phyloP scores from a whole-genome alignment of 2,329 filamentous ascomycete species.

The Alternaria arborescens region DNA sequence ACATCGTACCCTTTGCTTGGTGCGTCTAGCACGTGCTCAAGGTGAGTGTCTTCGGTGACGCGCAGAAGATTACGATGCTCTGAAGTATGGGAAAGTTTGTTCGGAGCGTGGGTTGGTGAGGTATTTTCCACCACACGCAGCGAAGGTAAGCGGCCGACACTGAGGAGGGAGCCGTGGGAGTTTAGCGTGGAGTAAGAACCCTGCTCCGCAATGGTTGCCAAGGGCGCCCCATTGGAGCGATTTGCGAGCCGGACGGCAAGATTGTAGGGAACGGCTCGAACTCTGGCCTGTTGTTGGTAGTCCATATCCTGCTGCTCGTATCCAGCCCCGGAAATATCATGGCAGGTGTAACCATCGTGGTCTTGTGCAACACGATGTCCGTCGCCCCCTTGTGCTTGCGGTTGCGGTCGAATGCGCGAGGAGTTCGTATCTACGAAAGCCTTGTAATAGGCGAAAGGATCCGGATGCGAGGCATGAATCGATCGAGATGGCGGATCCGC shows the following conservation, averaged over 20 bases:
- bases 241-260: conserved; percentile 38
- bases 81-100: conserved; percentile 27
- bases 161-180: conserved; percentile 43
- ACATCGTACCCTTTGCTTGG: neutral
- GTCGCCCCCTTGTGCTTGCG: conserved; percentile 6
- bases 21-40: conserved; percentile 8
- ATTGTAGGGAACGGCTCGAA: conserved; percentile 34
- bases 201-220: conserved; percentile 57
- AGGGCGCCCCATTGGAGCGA: conserved; percentile 47
- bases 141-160: conserved; percentile 29
- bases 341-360: conserved; percentile 26
- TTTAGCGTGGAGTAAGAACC: conserved; percentile 53
- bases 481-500: conserved; percentile 12
- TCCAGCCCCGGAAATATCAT: conserved; percentile 9
- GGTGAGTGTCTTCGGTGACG: conserved; percentile 26
- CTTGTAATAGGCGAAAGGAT: conserved; percentile 35
- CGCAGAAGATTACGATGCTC: conserved; percentile 27
- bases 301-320: conserved; percentile 7
- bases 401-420: conserved; percentile 1
- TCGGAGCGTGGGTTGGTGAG: conserved; percentile 24
- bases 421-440: conserved; percentile 22
- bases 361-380: conserved; percentile 10
- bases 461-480: conserved; percentile 16
- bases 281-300: conserved; percentile 27
- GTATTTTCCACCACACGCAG: conserved; percentile 23